phyloP scores from a whole-genome alignment of 139 green algal genomes.

The Trebouxia sp. region DNA sequence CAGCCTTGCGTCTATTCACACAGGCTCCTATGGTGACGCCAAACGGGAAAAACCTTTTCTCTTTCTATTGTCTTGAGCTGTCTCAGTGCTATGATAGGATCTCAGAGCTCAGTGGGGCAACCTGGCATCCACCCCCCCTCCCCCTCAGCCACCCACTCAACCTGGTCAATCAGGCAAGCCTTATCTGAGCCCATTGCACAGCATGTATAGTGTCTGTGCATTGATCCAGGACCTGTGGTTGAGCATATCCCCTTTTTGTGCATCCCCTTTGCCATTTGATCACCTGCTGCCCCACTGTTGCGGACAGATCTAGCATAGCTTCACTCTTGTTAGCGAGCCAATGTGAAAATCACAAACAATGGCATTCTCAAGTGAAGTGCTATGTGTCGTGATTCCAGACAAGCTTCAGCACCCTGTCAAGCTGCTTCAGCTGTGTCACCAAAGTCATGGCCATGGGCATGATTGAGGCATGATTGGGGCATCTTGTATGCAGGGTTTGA shows the following conservation, averaged over 20 bases:
- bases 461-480: background rate
- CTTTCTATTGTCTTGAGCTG: background rate
- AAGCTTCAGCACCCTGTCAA: too few species aligned
- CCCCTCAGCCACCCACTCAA: background rate
- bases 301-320: too few species aligned
- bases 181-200: background rate
- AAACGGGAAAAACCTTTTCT: background rate
- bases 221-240: background rate
- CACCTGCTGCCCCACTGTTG: too few species aligned
- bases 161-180: constrained; percentile 3
- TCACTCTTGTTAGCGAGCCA: too few species aligned
- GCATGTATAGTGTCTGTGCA: too few species aligned
- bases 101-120: constrained; percentile 8
- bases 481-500: background rate
- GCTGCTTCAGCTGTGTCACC: background rate
- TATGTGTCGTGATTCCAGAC: too few species aligned
- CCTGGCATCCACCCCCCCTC: background rate
- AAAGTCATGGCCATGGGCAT: background rate
- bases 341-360: too few species aligned
- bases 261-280: too few species aligned
- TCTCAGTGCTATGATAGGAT: background rate
- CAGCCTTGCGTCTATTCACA: background rate
- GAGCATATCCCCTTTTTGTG: too few species aligned
- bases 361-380: too few species aligned
- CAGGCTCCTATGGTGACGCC: background rate